phyloP scores from a whole-genome alignment of 306 rosid genomes.

The Purshia tridentata region DNA sequence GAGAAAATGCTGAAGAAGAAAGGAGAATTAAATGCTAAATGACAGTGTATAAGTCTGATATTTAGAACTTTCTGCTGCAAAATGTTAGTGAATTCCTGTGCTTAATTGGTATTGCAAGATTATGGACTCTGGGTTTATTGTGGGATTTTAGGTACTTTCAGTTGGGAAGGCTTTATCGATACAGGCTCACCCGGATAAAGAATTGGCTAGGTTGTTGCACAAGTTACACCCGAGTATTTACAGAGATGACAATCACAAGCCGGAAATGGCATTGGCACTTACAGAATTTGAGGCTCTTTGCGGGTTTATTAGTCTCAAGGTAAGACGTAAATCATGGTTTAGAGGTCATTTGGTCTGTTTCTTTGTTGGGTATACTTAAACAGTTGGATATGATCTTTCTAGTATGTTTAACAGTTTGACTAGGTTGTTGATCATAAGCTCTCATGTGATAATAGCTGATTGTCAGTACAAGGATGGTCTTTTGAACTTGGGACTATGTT shows the following conservation, averaged over 20 bases:
- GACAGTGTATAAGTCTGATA: not conserved
- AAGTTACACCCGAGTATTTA: constrained; percentile 33
- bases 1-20: not conserved
- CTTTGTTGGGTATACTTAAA: not conserved
- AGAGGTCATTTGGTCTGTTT: not conserved
- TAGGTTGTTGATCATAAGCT: no score
- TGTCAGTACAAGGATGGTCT: no score
- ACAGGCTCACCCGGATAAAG: constrained; percentile 47
- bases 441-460: no score
- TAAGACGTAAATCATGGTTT: not conserved
- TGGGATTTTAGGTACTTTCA: constrained; percentile 36
- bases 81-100: not conserved
- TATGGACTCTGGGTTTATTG: constrained; percentile 3
- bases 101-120: constrained; percentile 2
- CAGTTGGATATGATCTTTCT: no score
- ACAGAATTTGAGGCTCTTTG: constrained; percentile 46
- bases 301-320: constrained; percentile 42
- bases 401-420: no score
- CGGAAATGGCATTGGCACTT: constrained; percentile 45
- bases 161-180: constrained; percentile 39
- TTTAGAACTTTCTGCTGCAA: not conserved
- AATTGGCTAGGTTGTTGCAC: constrained; percentile 37
- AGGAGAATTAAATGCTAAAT: no score
- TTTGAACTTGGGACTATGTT: not conserved
- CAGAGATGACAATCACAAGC: constrained; percentile 43